Percentiles rank a stretch among this genome's conserved stretches.
Evolutionary conservation across 225 moss, liverwort and hornwort species (phyloP).

Genomic region (Lunularia cruciata): DNA sequence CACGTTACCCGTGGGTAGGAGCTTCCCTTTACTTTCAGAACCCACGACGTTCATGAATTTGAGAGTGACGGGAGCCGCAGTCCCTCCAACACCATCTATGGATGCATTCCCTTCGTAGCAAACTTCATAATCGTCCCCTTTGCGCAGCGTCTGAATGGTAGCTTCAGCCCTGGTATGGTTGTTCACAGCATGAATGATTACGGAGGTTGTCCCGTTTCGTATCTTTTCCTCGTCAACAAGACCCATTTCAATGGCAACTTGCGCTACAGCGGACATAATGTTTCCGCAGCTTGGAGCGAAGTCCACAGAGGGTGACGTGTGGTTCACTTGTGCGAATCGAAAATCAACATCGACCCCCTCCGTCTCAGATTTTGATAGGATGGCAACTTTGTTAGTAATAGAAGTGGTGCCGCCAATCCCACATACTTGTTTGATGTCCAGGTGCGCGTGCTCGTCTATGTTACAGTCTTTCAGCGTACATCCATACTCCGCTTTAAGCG

Average conservation of each 20-base stretch:
- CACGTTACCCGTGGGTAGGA: constrained; percentile 47
- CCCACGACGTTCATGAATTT: constrained; percentile 48
- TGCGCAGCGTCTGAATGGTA: constrained; percentile 41
- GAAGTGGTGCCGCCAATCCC: constrained; percentile 52
- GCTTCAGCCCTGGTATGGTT: constrained; percentile 48
- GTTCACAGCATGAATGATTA: constrained; percentile 48
- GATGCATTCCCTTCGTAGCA: constrained; percentile 44
- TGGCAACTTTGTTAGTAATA: constrained; percentile 59
- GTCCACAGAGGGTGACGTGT: constrained; percentile 37
- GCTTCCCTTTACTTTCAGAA: constrained; percentile 44
- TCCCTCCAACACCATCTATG: constrained; percentile 51
- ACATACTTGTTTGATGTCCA: background rate
- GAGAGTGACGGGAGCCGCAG: constrained; percentile 51
- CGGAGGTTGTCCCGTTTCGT: constrained; percentile 12
- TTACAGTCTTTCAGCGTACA: too few species aligned
- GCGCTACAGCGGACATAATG: constrained; percentile 57
- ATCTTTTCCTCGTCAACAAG: constrained; percentile 21
- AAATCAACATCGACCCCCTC: constrained; percentile 50
- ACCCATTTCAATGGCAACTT: constrained; percentile 65
- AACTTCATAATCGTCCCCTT: background rate
- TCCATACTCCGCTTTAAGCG: too few species aligned
- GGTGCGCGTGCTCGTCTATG: background rate
- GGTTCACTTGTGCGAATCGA: constrained; percentile 46
- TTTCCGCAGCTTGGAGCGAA: constrained; percentile 66
- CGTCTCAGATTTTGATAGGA: constrained; percentile 35